Base-by-base conservation (phyloP, 768 basidiomycete species). In the Pleurotus pulmonarius region DNA sequence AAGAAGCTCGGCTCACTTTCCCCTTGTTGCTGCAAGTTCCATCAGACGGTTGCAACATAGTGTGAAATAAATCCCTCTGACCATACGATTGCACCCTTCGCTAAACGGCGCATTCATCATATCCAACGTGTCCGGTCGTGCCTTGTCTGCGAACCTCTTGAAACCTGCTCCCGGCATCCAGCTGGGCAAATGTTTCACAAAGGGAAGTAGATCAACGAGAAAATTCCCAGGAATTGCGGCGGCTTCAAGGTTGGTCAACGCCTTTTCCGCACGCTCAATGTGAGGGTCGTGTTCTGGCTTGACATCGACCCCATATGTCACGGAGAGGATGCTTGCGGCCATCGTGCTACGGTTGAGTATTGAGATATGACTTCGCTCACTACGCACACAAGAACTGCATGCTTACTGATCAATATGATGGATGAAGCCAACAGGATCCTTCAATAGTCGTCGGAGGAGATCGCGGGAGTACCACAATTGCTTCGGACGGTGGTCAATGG, bases 221-320 rank as follows among this genome's bases (percentile, higher is more conserved):
- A 63, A 18, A 62, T 64, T 12, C 67, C 69, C 3, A 70, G 70
- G 49, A 67, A 64, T 49, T 64, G 59, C 18, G 61, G 56, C 4
- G 63, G 61, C 3, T 59, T 57, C 34, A 70, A 43, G 57, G 61
- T 67, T 46, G 64, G 61, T 29, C 13, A 65, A 66, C 15, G 67
- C 72, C 0, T 58, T 53, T 18, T 73, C 68, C 4, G 61, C 68
- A 1, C 69, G 59, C n/a, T 55, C 53, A 34, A 73, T 67, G 39
- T 69, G 68, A 22, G 49, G 48, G 56, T 75, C 68, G 20, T 72
- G 57, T 4, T 58, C 56, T n/a, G 64, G 67, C 3, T 61, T 55
- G 49, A 72, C 63, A 40, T 73, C 65, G 29, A 72, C 67, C 6
- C 71, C 73, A 44, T 75, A 74, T 13, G 69, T 61, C 18, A 65